Conservation (phyloP, 179 eudicot species). For the Corrigiola litoralis region DNA sequence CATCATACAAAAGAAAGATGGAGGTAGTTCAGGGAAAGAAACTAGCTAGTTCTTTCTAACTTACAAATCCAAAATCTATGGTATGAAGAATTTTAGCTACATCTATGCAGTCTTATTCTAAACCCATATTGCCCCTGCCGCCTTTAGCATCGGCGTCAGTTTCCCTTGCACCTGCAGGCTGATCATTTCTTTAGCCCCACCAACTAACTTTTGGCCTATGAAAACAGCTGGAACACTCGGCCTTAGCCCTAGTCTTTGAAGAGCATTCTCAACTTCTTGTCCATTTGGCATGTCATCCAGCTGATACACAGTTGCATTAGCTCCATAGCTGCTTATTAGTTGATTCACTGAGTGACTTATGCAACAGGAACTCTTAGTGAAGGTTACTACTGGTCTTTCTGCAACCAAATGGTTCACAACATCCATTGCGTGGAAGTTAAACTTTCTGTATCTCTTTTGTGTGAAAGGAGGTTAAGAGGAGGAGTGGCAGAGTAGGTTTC, state of each 20-base stretch:
- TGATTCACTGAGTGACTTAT: conserved; percentile 25
- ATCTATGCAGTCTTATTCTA: conserved; percentile 9
- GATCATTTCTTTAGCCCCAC: conserved; percentile 22
- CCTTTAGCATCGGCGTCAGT: conserved; percentile 16
- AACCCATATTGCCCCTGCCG: conserved; percentile 23
- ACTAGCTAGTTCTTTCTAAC: too few relatives aligned
- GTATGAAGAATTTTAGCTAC: too few relatives aligned
- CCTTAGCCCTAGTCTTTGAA: conserved; percentile 13
- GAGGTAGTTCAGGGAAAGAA: too few relatives aligned
- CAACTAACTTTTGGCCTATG: conserved; percentile 19
- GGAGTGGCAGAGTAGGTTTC: too few relatives aligned
- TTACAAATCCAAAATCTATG: too few relatives aligned
- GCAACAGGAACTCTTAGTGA: conserved; percentile 23
- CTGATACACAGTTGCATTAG: conserved; percentile 17
- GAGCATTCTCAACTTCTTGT: conserved; percentile 14
- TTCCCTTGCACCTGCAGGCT: conserved; percentile 22
- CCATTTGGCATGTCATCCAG: conserved; percentile 19
- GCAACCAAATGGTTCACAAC: conserved; percentile 11
- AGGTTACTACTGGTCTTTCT: conserved; percentile 19
- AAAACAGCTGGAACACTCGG: conserved; percentile 20
- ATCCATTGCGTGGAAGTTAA: conserved; percentile 2
- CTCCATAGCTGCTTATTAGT: conserved; percentile 20
- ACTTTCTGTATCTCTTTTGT: too few relatives aligned
- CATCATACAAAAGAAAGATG: too few relatives aligned
- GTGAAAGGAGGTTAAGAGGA: too few relatives aligned